Conservation (phyloP, 441 rosid genomes). For the Arabidopsis lyrata region DNA sequence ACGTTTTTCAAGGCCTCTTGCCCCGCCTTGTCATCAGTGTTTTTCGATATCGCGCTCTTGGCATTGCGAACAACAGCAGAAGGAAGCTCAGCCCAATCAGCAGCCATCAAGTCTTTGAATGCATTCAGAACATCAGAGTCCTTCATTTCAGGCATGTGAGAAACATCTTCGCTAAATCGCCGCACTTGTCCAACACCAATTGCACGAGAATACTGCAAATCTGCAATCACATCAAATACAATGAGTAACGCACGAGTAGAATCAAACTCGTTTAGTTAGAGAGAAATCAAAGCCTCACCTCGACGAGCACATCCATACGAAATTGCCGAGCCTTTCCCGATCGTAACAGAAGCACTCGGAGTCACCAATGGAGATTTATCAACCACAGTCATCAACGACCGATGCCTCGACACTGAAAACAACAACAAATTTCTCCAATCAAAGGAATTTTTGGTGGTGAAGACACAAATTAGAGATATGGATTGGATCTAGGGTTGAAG, state of each 20-base stretch:
- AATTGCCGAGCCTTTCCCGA: too few relatives aligned
- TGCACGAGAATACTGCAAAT: constrained; percentile 49
- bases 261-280: too few relatives aligned
- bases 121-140: constrained; percentile 62
- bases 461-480: too few relatives aligned
- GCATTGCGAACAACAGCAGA: constrained; percentile 54
- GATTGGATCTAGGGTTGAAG: too few relatives aligned
- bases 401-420: too few relatives aligned
- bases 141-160: constrained; percentile 69
- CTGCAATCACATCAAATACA: constrained; percentile 44
- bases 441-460: too few relatives aligned
- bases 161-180: constrained; percentile 63
- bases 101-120: constrained; percentile 91
- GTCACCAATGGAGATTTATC: too few relatives aligned
- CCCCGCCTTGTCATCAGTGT: constrained; percentile 70
- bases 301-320: too few relatives aligned
- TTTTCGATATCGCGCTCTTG: constrained; percentile 67
- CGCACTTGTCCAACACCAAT: constrained; percentile 59
- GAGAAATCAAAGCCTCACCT: too few relatives aligned
- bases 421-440: too few relatives aligned
- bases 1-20: constrained; percentile 76
- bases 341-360: too few relatives aligned
- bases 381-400: too few relatives aligned
- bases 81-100: constrained; percentile 79
- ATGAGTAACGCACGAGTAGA: not conserved